Base-by-base conservation (phyloP, 2,329 filamentous ascomycete species). In the Chaetomium sp. region DNA sequence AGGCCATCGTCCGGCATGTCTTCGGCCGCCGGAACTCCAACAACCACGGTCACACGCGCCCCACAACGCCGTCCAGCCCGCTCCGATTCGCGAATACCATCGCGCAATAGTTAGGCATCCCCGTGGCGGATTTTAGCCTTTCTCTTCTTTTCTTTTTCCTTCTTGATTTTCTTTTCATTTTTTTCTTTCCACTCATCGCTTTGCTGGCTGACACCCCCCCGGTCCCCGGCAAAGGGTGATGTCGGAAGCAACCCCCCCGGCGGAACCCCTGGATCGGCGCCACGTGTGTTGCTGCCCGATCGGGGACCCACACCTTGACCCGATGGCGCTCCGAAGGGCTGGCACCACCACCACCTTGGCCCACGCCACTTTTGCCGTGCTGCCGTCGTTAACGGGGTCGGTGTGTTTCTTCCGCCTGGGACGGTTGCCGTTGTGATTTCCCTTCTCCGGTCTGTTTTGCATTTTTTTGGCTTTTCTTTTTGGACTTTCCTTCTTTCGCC, bases 1-100 rank as follows among this genome's bases (percentile, higher is more conserved):
- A 69, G 12, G 69, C 65, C 37, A 62, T 71, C 54, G 66, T 71
- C 62, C 68, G 70, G 55, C 66, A 69, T 51, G 63, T 70, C 41
- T 70, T 71, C 58, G 65, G 65, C 47, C 65, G 65, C 44, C 67
- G 68, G 57, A 56, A 66, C 55, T 63, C 65, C 33, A 57, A 62
- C 33, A 52, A 62, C 6, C 57, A 62, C 34, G 50, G 62, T 4
- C 56, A 61, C 35, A 59, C 55, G 44, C 59, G 48, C 35, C 48
- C 53, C 32, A 3, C 57, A 34, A 45, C 52, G 2, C 56, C 61
- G 35, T 35, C 55, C 1, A 62, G 59, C 44, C 62, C 63, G 5
- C 54, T 61, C 43, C 61, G 59, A 10, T 56, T 57, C 42, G 56
- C 53, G 38, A 58, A 48, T 33, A 52, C 60, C 35, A 52, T 61